A percentile compares a stretch with the other conserved stretches of the same genome.
Evolutionary conservation across 2,329 filamentous ascomycete genomes (phyloP).

Genomic region (Penicillium sclerotiorum): DNA sequence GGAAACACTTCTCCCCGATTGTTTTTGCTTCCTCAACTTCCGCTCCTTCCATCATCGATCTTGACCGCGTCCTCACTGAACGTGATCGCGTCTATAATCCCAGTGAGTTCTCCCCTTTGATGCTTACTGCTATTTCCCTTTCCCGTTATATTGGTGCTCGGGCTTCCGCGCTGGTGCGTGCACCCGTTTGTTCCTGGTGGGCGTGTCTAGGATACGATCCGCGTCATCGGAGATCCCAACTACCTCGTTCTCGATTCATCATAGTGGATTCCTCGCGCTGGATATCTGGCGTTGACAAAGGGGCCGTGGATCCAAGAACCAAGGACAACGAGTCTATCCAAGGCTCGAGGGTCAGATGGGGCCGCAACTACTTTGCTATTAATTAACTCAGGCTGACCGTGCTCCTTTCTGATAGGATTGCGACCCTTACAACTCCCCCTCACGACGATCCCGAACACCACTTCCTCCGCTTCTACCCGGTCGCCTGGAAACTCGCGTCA

Average conservation of each 20-base stretch:
- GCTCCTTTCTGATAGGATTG: conserved; percentile 11
- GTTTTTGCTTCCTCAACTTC: too few relatives aligned
- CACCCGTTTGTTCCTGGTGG: neutral
- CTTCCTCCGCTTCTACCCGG: conserved; percentile 18
- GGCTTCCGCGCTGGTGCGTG: too few relatives aligned
- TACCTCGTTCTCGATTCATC: too few relatives aligned
- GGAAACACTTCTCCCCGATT: neutral
- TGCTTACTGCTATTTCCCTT: too few relatives aligned
- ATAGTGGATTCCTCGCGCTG: neutral
- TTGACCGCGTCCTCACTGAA: too few relatives aligned
- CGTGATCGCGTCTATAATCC: too few relatives aligned
- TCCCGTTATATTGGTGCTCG: too few relatives aligned
- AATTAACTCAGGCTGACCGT: conserved; percentile 12
- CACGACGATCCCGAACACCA: conserved; percentile 10
- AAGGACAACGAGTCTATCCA: neutral
- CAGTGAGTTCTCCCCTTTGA: too few relatives aligned
- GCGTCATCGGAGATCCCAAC: neutral
- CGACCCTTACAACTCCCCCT: conserved; percentile 2
- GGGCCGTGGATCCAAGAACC: conserved; percentile 1
- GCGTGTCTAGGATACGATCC: neutral
- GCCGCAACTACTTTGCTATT: neutral
- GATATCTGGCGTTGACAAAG: neutral
- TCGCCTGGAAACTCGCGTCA: conserved; percentile 5
- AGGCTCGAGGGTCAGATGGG: conserved; percentile 4
- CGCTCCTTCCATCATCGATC: too few relatives aligned